phyloP scores from a whole-genome alignment of 2,329 filamentous ascomycete species.

The Botrytis squamosa region DNA sequence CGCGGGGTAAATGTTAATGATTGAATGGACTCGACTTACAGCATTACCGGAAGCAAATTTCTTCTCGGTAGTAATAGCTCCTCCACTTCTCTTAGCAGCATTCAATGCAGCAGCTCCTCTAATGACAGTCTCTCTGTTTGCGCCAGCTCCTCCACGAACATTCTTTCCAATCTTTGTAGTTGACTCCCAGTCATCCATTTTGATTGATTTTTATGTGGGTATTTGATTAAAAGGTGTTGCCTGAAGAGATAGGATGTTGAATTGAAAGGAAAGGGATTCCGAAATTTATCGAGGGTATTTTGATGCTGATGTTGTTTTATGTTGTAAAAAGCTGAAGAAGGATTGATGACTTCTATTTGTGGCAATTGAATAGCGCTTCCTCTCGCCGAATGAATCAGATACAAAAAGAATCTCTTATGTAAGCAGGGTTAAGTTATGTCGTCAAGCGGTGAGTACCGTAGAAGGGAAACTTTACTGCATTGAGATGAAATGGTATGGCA shows the following conservation, averaged over 20 bases:
- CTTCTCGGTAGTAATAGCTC: slow-evolving; percentile 84
- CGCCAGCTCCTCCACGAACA: slow-evolving; percentile 62
- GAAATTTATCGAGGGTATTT: background rate
- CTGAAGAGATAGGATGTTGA: background rate
- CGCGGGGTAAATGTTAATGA: background rate
- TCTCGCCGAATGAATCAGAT: slow-evolving; percentile 24
- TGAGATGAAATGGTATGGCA: background rate
- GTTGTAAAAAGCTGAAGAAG: slow-evolving; percentile 1
- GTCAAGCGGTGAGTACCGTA: slow-evolving; percentile 1
- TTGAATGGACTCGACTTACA: slow-evolving; percentile 53
- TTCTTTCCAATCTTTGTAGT: slow-evolving; percentile 94
- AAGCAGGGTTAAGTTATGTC: background rate
- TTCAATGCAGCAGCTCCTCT: slow-evolving; percentile 82
- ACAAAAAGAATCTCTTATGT: slow-evolving; percentile 18
- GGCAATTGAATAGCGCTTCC: slow-evolving; percentile 7
- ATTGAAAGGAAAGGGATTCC: background rate
- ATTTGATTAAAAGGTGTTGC: background rate
- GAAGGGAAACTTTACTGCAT: background rate
- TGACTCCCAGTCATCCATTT: slow-evolving; percentile 77
- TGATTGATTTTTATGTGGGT: slow-evolving; percentile 25
- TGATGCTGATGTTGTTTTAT: slow-evolving; percentile 6
- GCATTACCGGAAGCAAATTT: slow-evolving; percentile 77
- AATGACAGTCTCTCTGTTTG: slow-evolving; percentile 78
- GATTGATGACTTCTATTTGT: slow-evolving; percentile 19
- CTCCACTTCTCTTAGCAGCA: slow-evolving; percentile 79